Evolutionary conservation across 106 monocot genomes (phyloP).

Genomic region (Acanthochlamys bracteata): DNA sequence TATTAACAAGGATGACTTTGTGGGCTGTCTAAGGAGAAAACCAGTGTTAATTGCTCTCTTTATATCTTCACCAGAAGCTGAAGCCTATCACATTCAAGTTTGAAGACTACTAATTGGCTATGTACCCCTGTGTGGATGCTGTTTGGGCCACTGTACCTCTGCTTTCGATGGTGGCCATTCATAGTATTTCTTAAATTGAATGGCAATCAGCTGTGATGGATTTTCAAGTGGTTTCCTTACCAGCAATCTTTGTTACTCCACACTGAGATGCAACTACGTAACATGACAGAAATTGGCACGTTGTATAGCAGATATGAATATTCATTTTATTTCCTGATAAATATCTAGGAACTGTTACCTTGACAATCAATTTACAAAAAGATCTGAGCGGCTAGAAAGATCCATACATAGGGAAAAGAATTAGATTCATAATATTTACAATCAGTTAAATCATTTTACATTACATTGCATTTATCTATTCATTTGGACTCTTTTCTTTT

Average conservation of each 20-base stretch:
- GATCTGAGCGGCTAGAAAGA: background rate
- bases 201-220: no score
- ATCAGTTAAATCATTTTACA: background rate
- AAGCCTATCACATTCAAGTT: background rate
- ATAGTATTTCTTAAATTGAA: no score
- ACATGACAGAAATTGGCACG: no score
- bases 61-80: background rate
- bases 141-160: no score
- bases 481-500: slow-evolving; percentile 3
- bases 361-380: background rate
- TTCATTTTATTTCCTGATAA: no score
- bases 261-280: no score
- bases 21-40: slow-evolving; percentile 55
- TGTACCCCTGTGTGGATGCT: no score
- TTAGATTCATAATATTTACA: slow-evolving; percentile 2
- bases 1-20: slow-evolving; percentile 54
- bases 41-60: slow-evolving; percentile 69
- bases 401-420: background rate
- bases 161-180: no score
- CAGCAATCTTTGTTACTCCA: no score
- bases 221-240: no score
- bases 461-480: slow-evolving; percentile 3
- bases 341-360: background rate
- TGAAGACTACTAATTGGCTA: no score
- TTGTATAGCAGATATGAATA: no score